phyloP scores from a whole-genome alignment of 306 rosid genomes.

The Coriaria nepalensis region DNA sequence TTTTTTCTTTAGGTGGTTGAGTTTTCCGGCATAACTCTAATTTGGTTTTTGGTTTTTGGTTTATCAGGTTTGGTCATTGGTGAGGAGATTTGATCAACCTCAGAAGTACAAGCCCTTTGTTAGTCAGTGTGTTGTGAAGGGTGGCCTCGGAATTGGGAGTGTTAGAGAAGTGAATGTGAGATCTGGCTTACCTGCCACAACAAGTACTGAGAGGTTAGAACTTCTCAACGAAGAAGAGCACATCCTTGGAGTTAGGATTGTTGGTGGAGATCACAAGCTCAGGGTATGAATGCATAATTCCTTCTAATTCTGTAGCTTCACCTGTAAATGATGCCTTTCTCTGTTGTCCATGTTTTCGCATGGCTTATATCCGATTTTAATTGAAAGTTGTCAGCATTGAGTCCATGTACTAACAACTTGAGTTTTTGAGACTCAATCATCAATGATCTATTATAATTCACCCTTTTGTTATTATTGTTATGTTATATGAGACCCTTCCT shows the following conservation, averaged over 20 bases:
- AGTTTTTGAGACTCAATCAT: too few species aligned
- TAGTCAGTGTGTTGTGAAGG: constrained; percentile 65
- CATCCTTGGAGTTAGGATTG: constrained; percentile 67
- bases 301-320: not conserved
- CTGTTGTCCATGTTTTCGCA: too few species aligned
- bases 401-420: too few species aligned
- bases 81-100: constrained; percentile 89
- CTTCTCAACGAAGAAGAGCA: constrained; percentile 79
- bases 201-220: constrained; percentile 84
- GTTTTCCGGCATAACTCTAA: not conserved
- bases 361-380: too few species aligned
- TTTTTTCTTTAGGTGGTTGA: not conserved
- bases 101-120: constrained; percentile 86
- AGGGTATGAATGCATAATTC: constrained; percentile 31
- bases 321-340: too few species aligned
- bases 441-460: too few species aligned
- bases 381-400: too few species aligned
- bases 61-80: constrained; percentile 92
- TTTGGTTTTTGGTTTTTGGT: constrained; percentile 14
- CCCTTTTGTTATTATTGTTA: too few species aligned
- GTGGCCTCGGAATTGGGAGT: constrained; percentile 81
- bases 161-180: constrained; percentile 88
- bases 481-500: too few species aligned
- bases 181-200: constrained; percentile 95
- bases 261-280: constrained; percentile 87